Evolutionary conservation across 768 basidiomycete species (phyloP).

Genomic region (Boletus tomentosulus): DNA sequence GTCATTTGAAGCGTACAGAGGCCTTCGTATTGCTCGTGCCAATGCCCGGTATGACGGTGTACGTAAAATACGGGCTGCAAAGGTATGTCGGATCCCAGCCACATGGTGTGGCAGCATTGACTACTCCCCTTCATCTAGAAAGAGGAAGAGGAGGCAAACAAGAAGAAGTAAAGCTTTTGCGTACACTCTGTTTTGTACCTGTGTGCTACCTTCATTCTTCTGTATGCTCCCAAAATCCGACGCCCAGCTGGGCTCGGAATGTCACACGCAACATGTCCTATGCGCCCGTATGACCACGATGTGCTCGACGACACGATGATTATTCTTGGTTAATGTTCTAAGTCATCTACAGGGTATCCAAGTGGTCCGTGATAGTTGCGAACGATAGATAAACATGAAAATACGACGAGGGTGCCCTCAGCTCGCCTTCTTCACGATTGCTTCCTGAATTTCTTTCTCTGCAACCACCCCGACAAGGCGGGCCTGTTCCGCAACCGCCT

Average conservation of each 20-base stretch:
- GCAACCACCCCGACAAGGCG: constrained; percentile 81
- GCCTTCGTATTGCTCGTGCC: constrained; percentile 83
- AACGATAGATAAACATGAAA: neutral
- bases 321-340: neutral
- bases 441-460: constrained; percentile 63
- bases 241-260: constrained; percentile 16
- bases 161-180: constrained; percentile 67
- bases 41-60: constrained; percentile 79
- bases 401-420: neutral
- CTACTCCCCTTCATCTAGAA: constrained; percentile 43
- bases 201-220: constrained; percentile 19
- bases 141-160: constrained; percentile 88
- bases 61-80: constrained; percentile 81
- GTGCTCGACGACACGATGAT: neutral
- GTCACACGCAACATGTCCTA: constrained; percentile 23
- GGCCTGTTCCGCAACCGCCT: constrained; percentile 84
- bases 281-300: constrained; percentile 23
- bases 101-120: constrained; percentile 2
- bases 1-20: constrained; percentile 81
- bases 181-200: constrained; percentile 9
- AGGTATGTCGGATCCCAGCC: constrained; percentile 50
- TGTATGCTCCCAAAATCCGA: constrained; percentile 38
- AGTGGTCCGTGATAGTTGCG: neutral
- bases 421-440: constrained; percentile 45
- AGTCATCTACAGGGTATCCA: constrained; percentile 16